Conservation (phyloP, 768 basidiomycete species). For the Panellus pusillus region DNA sequence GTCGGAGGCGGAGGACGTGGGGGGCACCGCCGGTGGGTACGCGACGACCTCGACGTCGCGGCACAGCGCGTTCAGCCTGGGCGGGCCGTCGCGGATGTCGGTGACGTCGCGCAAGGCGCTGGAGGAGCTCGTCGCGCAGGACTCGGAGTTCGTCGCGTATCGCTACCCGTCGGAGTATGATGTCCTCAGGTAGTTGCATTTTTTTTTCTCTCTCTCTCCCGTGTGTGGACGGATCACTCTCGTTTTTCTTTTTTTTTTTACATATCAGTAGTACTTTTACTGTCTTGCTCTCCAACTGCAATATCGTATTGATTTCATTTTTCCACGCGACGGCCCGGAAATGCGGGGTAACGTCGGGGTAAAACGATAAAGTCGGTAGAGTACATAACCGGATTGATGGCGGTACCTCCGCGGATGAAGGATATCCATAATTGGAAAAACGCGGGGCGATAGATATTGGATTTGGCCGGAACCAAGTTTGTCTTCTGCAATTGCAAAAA, state of each 20-base stretch:
- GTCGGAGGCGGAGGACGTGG: slow-evolving; percentile 50
- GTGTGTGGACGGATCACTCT: slow-evolving; percentile 4
- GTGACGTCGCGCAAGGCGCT: slow-evolving; percentile 68
- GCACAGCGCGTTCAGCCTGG: slow-evolving; percentile 46
- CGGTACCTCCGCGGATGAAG: too few relatives aligned
- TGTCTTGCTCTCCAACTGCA: slow-evolving; percentile 25
- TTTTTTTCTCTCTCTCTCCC: background rate
- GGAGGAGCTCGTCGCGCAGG: slow-evolving; percentile 82
- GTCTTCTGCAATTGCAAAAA: too few relatives aligned
- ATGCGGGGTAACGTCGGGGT: too few relatives aligned
- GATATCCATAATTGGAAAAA: too few relatives aligned
- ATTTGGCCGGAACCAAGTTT: too few relatives aligned
- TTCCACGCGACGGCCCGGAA: too few relatives aligned
- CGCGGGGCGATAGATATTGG: too few relatives aligned
- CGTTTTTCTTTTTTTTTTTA: slow-evolving; percentile 1
- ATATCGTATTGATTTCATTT: slow-evolving; percentile 11
- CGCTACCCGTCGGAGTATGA: slow-evolving; percentile 81
- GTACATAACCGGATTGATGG: too few relatives aligned
- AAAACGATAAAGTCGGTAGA: too few relatives aligned
- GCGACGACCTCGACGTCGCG: slow-evolving; percentile 50
- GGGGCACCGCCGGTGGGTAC: slow-evolving; percentile 46
- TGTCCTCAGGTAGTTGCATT: slow-evolving; percentile 45
- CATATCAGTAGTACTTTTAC: too few relatives aligned
- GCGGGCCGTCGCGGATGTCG: slow-evolving; percentile 51
- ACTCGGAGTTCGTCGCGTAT: slow-evolving; percentile 82